Conservation (phyloP, 495 filamentous ascomycete species). For the Annulohypoxylon maeteangense region DNA sequence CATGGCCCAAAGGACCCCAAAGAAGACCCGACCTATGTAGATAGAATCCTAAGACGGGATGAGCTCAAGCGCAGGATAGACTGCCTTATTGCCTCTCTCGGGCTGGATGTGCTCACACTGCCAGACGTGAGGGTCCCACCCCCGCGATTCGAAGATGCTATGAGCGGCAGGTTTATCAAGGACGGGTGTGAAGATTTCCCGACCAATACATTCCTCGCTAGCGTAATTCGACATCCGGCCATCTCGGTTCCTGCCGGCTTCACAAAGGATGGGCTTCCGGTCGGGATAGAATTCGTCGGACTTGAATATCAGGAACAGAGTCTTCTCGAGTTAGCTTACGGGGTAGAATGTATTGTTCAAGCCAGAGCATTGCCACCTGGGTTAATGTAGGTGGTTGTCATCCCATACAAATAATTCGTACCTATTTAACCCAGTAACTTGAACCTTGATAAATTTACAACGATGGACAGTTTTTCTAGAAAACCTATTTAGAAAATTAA, state of each 20-base stretch:
- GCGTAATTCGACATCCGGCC: slow-evolving; percentile 38
- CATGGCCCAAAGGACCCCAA: slow-evolving; percentile 32
- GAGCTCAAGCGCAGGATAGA: slow-evolving; percentile 45
- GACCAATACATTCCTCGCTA: slow-evolving; percentile 44
- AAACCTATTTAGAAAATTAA: too few species aligned
- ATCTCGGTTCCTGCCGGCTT: slow-evolving; percentile 47
- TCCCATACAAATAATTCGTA: too few species aligned
- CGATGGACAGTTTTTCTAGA: too few species aligned
- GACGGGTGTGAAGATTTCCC: slow-evolving; percentile 37
- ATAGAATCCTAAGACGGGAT: slow-evolving; percentile 29
- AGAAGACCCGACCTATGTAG: slow-evolving; percentile 39
- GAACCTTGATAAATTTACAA: too few species aligned
- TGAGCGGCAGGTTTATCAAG: slow-evolving; percentile 28
- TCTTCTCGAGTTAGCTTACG: slow-evolving; percentile 44
- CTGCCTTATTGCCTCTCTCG: slow-evolving; percentile 38
- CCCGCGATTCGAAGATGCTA: slow-evolving; percentile 39
- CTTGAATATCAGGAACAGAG: slow-evolving; percentile 41
- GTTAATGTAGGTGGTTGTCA: slow-evolving; percentile 1
- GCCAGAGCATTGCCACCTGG: slow-evolving; percentile 19
- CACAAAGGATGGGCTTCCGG: slow-evolving; percentile 39
- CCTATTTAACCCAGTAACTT: too few species aligned
- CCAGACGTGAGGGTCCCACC: slow-evolving; percentile 44
- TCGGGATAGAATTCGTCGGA: slow-evolving; percentile 45
- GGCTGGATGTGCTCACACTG: slow-evolving; percentile 42
- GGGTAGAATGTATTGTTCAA: slow-evolving; percentile 27